Evolutionary conservation across 148 eudicot species (phyloP), one percentile per base, ranked within the genome.

Genomic region (Bassia scoparia): DNA sequence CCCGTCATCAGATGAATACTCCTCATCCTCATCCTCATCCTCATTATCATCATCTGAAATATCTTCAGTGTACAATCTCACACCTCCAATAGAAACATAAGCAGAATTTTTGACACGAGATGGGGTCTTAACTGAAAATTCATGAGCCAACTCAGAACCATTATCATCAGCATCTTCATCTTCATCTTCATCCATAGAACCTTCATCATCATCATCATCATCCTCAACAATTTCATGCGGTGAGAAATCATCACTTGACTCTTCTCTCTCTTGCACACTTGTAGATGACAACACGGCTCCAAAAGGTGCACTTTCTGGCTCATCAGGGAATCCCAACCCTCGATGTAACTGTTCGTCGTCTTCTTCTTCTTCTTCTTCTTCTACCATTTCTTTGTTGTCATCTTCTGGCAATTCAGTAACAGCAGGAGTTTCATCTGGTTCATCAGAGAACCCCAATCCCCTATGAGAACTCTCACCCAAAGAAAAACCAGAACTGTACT

Each of bases 51-150:
- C 87, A 60, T 87, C 89, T 43, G 89, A 80, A 67, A 89, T 80
- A 81, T 95, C 98, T 61, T 87, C 81, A 9, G 98, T 95, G 80
- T 95, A 91, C 65, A 95, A 69, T 81, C 78, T 89, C 84, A 89
- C 56, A 44, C 97, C 97, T 41, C 97, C 98, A 79, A 95, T 83
- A 43, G 96, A 82, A 78, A 95, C 75, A 73, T 76, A 95, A 6
- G 90, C 90, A 44, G 87, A 80, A 85, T 88, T 89, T 76, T 84
- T 76, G 79, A 62, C 76, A 7, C 73, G 53, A 30, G 87, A 69
- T 4, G 86, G 79, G 44, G 84, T 46, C 52, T 83, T 76, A 49
- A 63, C 70, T 35, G 73, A 34, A 44, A 77, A 53, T 46, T 83
- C 87, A 74, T 79, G 82, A 73, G 35, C 87, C 27, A 71, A 70